phyloP scores from a whole-genome alignment of 2,329 filamentous ascomycete genomes.

The Colletotrichum melonis region DNA sequence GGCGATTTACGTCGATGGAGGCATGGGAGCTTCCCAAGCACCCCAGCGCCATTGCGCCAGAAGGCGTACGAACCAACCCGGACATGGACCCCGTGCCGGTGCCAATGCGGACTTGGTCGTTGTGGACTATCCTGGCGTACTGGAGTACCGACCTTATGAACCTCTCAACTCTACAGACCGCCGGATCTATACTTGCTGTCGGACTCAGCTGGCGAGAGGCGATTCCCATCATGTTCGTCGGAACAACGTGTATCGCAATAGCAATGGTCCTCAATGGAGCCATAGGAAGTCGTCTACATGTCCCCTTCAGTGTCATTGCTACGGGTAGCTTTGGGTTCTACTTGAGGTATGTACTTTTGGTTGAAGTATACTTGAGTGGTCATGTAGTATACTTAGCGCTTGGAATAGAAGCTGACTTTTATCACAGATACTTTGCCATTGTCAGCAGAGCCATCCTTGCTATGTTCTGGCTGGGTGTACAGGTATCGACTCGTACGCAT shows the following conservation, averaged over 20 bases:
- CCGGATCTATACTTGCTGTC: conserved; percentile 47
- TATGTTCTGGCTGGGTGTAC: conserved; percentile 72
- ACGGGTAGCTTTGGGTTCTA: conserved; percentile 51
- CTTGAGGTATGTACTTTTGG: conserved; percentile 39
- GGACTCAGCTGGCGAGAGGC: conserved; percentile 46
- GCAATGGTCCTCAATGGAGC: conserved; percentile 52
- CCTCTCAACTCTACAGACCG: conserved; percentile 48
- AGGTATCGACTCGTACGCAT: conserved; percentile 44
- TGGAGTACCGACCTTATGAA: conserved; percentile 51
- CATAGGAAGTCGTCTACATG: conserved; percentile 48
- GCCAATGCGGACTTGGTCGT: conserved; percentile 45
- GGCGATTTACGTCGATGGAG: conserved; percentile 51
- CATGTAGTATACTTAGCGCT: neutral
- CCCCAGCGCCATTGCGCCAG: conserved; percentile 56
- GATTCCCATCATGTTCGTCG: conserved; percentile 44
- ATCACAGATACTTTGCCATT: conserved; percentile 40
- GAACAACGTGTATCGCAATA: conserved; percentile 58
- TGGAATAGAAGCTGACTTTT: neutral
- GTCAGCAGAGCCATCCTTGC: conserved; percentile 56
- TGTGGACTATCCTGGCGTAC: conserved; percentile 48
- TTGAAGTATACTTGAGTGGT: neutral
- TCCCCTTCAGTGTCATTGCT: conserved; percentile 50
- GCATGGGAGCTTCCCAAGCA: conserved; percentile 62
- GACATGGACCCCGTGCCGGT: conserved; percentile 33
- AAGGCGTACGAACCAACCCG: conserved; percentile 49